Percentiles rank a stretch among this genome's conserved stretches.
phyloP scores from a whole-genome alignment of 1,284 basidiomycete species.

The Agaricales sp. region DNA sequence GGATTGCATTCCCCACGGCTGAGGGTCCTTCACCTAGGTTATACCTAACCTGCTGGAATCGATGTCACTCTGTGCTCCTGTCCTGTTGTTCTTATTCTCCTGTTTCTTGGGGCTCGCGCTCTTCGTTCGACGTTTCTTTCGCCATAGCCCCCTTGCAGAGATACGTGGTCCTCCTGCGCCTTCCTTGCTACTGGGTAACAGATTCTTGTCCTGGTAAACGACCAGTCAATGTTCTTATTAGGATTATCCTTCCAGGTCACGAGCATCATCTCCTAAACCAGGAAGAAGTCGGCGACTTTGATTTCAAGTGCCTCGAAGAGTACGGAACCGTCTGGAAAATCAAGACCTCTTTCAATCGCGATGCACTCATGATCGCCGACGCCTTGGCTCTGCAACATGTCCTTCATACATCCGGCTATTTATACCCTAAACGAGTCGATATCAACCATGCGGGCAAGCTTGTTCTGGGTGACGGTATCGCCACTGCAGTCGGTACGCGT shows the following conservation, averaged over 20 bases:
- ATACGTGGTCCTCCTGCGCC: slow-evolving; percentile 8
- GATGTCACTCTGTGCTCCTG: too few species aligned
- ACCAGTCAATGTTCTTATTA: background rate
- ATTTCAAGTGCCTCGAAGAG: slow-evolving; percentile 18
- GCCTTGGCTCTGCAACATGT: slow-evolving; percentile 6
- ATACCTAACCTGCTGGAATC: too few species aligned
- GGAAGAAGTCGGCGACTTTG: slow-evolving; percentile 20
- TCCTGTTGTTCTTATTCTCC: too few species aligned
- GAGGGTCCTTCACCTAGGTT: too few species aligned
- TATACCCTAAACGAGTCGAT: slow-evolving; percentile 7
- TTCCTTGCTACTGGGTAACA: slow-evolving; percentile 7
- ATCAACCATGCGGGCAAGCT: background rate
- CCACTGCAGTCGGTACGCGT: slow-evolving; percentile 7
- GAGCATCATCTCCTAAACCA: slow-evolving; percentile 13
- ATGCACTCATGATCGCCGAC: slow-evolving; percentile 7
- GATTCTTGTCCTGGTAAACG: background rate
- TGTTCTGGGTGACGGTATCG: slow-evolving; percentile 8
- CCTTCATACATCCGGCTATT: slow-evolving; percentile 5
- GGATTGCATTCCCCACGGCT: too few species aligned
- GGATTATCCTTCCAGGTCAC: slow-evolving; percentile 14
- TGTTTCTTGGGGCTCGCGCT: background rate
- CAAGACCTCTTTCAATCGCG: slow-evolving; percentile 18
- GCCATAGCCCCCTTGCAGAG: background rate
- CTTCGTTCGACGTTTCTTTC: background rate
- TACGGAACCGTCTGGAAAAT: slow-evolving; percentile 22